Conservation (phyloP, 129 eudicot genomes). For the Helichrysum umbraculigerum region DNA sequence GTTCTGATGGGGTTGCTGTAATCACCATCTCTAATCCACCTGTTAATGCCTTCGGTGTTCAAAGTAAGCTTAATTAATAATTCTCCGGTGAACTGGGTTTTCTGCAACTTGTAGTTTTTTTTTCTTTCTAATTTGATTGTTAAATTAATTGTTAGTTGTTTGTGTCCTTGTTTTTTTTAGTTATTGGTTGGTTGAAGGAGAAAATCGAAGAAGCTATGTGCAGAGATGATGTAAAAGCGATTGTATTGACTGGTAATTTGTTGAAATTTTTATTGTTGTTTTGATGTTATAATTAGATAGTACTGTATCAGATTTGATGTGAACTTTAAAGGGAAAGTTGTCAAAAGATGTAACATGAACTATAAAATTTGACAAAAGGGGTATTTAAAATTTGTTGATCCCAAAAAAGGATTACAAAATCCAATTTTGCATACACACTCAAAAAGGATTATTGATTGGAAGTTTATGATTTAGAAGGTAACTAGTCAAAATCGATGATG, state of each 20-base stretch:
- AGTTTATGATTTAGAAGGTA: background rate
- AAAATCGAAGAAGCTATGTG: conserved; percentile 61
- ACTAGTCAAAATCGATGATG: background rate
- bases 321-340: background rate
- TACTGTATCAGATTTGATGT: no score
- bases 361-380: background rate
- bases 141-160: background rate
- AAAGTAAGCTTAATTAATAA: conserved; percentile 39
- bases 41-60: conserved; percentile 70
- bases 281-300: background rate
- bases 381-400: background rate
- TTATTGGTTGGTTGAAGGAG: conserved; percentile 70
- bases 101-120: background rate
- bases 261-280: conserved; percentile 9
- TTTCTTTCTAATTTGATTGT: no score
- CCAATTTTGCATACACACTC: background rate
- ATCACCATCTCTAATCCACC: conserved; percentile 85
- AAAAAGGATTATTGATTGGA: background rate
- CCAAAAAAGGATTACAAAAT: no score
- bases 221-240: conserved; percentile 86
- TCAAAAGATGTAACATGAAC: background rate
- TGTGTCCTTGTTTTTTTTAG: conserved; percentile 32
- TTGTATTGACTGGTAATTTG: conserved; percentile 68
- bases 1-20: conserved; percentile 74
- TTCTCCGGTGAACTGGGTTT: background rate